Base-by-base conservation (phyloP, 1,284 basidiomycete genomes). In the Melampsora larici-populina region DNA sequence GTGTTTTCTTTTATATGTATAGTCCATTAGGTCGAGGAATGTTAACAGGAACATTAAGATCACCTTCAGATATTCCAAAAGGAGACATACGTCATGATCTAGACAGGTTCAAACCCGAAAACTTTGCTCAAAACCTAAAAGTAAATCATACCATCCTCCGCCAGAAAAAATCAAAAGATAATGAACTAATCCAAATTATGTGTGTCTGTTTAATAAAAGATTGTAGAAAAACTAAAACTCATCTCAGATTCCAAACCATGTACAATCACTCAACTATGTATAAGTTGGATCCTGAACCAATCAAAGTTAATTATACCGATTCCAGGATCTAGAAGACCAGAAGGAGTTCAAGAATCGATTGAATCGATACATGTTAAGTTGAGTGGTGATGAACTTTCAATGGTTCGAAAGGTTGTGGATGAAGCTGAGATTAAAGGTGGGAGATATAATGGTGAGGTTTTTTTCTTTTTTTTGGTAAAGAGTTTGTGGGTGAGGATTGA, bases 251-350 rank as follows among this genome's bases (percentile, higher is more conserved):
- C 81, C 76, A 84, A 85, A 79, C 81, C 82, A 4, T 82, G 81
- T 60, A 84, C 85, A 0, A 78, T 84, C 0, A 81, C 83, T 0
- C 86, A 86, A 79, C 79, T 86, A 1, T 82, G 83, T 15, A 80
- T 87, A 4, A 85, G 86, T 1, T 87, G 86, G 86, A 81, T 86
- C 43, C 81, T 84, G 17, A 81, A 81, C 0, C 84, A 85, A 75
- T 84, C 84, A 0, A 82, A 82, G 1, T 66, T 78, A 33, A 78
- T 80, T 51, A 83, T 85, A 60, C 83, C 85, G 13, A 86, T 86
- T 62, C 85, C 84, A 0, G 84, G 84, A 0, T 84, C 84, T 5
- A 83, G 71, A 46, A 58, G 75, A 26, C 17, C 71, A 24, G 79
- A 76, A 62, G 73, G 73, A 15, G 73, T 76, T 1, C 1, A 69